Base-by-base conservation (phyloP, 148 eudicot species). In the Vaccinium corymbosum region DNA sequence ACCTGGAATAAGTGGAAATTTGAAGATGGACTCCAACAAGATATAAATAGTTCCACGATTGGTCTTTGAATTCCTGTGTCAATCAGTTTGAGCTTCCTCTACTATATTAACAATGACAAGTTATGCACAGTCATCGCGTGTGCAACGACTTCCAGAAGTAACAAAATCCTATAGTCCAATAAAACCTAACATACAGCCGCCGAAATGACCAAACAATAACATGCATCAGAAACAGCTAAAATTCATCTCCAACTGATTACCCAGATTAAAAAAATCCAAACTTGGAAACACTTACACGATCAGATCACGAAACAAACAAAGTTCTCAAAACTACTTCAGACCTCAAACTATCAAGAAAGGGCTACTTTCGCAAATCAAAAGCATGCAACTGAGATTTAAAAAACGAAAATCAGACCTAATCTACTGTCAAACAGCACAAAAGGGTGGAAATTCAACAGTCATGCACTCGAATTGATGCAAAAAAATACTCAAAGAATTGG, bases 261-360 rank as follows among this genome's bases (percentile, higher is more conserved):
- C 35, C 35, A 15, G 52, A n/a, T 25, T 71, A 22, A 29, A 8
- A 8, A 57, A 38, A 35, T 29, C 52, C 82, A 80, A 11, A 80
- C 52, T 42, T 20, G 17, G 5, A 80, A 80, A 10, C 72, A 12
- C 25, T 14, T 3, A 59, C 7, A 80, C 62, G 72, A 38, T 59
- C 51, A 10, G 72, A 80, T 61, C 82, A 80, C 55, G 22, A 27
- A 80, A 80, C 38, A 9, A 50, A n/a, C 17, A 49, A 51, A n/a
- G 12, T 50, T 22, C 6, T n/a, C 57, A 50, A 76, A 25, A 6
- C 19, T 42, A 8, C 14, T 48, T n/a, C 35, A 66, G 72, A 66
- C 7, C n/a, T 17, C 66, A 17, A 61, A 61, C 66, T 4, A 19
- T 61, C 0, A 61, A 61, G 5, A 38, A 13, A 15, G 6, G 20